Evolutionary conservation across 345 rosid species (phyloP), one percentile per base, ranked within the genome.

Genomic region (Corchorus olitorius): DNA sequence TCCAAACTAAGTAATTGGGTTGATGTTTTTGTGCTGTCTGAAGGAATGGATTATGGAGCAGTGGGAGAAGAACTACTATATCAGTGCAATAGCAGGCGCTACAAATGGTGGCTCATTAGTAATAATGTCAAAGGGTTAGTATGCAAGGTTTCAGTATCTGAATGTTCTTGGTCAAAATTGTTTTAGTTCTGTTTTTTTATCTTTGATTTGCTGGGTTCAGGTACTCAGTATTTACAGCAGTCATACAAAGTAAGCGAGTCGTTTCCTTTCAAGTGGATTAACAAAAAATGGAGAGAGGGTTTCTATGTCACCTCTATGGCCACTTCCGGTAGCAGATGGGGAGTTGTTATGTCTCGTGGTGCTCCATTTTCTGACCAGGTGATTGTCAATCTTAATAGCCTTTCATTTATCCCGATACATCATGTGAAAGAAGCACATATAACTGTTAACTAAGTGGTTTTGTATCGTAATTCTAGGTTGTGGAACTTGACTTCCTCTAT

Each of bases 1-100:
- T 60, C 33, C 68, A 3, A 73, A 14, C 41, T 3, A 56, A 64
- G 53, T 75, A 37, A 39, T 66, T 56, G 12, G 72, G 68, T 49
- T 78, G 8, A 50, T 49, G 35, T 65, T 67, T 27, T 73, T 73
- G 48, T 8, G 74, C 58, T 74, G 50, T 73, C 20, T 83, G 75
- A 75, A 96, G 99, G 99, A 96, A 73, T 96, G 99, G 99, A 96
- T 96, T 81, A 93, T 96, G 99, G 98, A 90, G 64, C 94, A 96
- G 64, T 96, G 99, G 99, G 99, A 93, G 76, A 93, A 92, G 84
- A 91, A 88, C 84, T 96, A 87, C 79, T 96, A 96, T 84, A 96
- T 96, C 82, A 96, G 87, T 75, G 87, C 97, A 6, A 74, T 96
- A 74, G 97, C 97, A 20, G 98, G 99, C 59, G 82, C 93, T 48